Conservation (phyloP, 1,139 yeast genomes). For the Sugiyamaella japonica region DNA sequence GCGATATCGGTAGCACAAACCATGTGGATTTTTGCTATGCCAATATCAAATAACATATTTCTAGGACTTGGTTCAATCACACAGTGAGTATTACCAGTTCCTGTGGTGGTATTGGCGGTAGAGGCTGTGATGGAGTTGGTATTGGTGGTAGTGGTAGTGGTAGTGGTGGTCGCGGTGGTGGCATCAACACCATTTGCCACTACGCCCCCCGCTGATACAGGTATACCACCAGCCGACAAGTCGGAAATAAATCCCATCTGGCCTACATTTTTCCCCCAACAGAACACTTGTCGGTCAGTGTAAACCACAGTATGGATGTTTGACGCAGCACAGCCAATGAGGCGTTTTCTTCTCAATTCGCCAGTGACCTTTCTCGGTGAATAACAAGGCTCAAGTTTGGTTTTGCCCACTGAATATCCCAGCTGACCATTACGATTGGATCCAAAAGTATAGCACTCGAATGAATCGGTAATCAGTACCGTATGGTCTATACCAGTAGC, state of each 20-base stretch:
- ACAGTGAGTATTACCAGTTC: conserved; percentile 2
- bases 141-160: neutral
- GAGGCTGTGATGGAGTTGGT: neutral
- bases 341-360: conserved; percentile 48
- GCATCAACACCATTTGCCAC: neutral
- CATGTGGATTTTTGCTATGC: conserved; percentile 52
- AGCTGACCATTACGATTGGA: conserved; percentile 64
- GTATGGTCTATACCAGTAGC: conserved; percentile 70
- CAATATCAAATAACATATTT: conserved; percentile 43
- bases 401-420: conserved; percentile 52
- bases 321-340: conserved; percentile 65
- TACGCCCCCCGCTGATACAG: conserved; percentile 1
- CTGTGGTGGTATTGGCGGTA: neutral
- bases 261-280: conserved; percentile 87
- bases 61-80: conserved; percentile 45
- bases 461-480: conserved; percentile 52
- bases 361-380: conserved; percentile 51
- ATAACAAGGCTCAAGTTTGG: conserved; percentile 15
- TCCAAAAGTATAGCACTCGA: conserved; percentile 76
- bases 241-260: conserved; percentile 53
- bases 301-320: conserved; percentile 70
- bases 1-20: conserved; percentile 69
- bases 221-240: conserved; percentile 18
- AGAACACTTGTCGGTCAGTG: conserved; percentile 51
- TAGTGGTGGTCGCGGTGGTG: neutral